These are phyloP conservation scores for Fragaria nilgerrensis DNA, from an alignment of 306 rosid species.

Conservation along the genomic window DNA sequence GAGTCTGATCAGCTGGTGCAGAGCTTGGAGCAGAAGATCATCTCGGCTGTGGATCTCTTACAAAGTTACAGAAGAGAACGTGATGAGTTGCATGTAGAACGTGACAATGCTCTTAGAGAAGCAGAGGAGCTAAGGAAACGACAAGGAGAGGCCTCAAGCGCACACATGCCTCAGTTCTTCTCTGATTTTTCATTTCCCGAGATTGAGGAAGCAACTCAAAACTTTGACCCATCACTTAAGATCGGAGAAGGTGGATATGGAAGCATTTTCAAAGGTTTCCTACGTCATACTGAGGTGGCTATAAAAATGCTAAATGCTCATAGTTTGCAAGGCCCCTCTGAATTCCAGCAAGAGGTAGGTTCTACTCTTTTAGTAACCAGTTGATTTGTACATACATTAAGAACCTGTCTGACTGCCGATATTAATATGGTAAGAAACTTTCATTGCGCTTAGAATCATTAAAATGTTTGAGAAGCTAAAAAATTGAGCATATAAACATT, in stretches of 20 bases:
- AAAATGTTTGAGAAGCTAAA: background rate
- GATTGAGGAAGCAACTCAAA: conserved; percentile 63
- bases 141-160: conserved; percentile 51
- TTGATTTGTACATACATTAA: conserved; percentile 1
- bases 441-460: background rate
- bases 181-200: conserved; percentile 62
- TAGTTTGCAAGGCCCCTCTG: conserved; percentile 67
- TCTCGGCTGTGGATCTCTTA: conserved; percentile 45
- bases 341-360: conserved; percentile 85
- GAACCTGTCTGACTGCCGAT: background rate
- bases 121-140: conserved; percentile 63
- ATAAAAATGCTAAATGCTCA: conserved; percentile 53
- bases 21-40: conserved; percentile 54
- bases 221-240: conserved; percentile 53
- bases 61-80: conserved; percentile 54
- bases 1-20: conserved; percentile 40
- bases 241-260: conserved; percentile 98
- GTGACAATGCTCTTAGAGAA: conserved; percentile 58
- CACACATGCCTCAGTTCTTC: conserved; percentile 42
- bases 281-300: conserved; percentile 82
- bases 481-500: background rate
- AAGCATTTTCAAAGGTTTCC: conserved; percentile 58
- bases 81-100: conserved; percentile 57
- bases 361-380: background rate
- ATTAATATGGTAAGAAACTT: background rate